Percentiles rank a stretch among this genome's conserved stretches.
Conservation (phyloP, 2,329 filamentous ascomycete species). For the Ascochyta fabae region DNA sequence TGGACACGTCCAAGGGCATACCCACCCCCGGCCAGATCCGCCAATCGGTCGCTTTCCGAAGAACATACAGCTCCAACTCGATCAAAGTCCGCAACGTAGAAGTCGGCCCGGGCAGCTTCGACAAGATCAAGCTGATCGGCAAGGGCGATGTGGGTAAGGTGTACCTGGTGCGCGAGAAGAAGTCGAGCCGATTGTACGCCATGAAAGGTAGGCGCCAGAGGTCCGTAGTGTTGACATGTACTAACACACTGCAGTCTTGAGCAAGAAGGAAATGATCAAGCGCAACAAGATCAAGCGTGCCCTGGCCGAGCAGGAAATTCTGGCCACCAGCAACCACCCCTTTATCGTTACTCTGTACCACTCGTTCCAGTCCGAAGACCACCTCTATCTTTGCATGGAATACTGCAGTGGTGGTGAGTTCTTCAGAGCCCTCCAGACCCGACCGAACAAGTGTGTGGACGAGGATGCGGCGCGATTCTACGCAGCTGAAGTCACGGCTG, state of each 20-base stretch:
- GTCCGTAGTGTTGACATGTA: not conserved
- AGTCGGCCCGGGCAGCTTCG: slow-evolving; percentile 92
- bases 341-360: slow-evolving; percentile 99
- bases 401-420: slow-evolving; percentile 99
- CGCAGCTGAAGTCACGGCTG: slow-evolving; percentile 94
- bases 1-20: slow-evolving; percentile 59
- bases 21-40: slow-evolving; percentile 70
- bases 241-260: slow-evolving; percentile 72
- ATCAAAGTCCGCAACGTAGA: slow-evolving; percentile 98
- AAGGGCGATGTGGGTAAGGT: slow-evolving; percentile 99
- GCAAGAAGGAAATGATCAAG: slow-evolving; percentile 99
- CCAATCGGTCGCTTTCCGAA: slow-evolving; percentile 76
- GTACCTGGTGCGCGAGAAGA: slow-evolving; percentile 96
- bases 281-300: slow-evolving; percentile 99
- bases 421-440: slow-evolving; percentile 93
- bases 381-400: slow-evolving; percentile 99
- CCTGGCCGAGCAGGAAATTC: slow-evolving; percentile 94
- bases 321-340: slow-evolving; percentile 97
- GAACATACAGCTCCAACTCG: slow-evolving; percentile 98
- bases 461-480: slow-evolving; percentile 98
- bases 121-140: slow-evolving; percentile 99
- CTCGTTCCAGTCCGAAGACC: slow-evolving; percentile 98
- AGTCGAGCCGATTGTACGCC: slow-evolving; percentile 90
- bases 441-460: slow-evolving; percentile 94
- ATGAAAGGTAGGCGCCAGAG: slow-evolving; percentile 81